Base-by-base conservation (phyloP, 192 early-diverging fungal species). In the Backusella tuberculispora region DNA sequence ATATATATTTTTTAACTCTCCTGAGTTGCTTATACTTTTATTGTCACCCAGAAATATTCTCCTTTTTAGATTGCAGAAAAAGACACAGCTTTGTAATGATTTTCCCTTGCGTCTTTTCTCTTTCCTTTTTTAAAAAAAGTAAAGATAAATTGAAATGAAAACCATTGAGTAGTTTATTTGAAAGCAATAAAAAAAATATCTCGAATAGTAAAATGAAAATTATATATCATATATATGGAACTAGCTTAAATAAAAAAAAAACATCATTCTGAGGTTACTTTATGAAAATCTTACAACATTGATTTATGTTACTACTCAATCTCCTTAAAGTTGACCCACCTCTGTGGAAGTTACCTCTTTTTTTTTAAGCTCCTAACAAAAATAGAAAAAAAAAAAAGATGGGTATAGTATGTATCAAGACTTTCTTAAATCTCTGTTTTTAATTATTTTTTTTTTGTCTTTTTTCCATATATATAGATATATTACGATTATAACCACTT, bases 51-150 rank as follows among this genome's bases (percentile, higher is more conserved):
- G 8, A 12, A 21, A 8, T 10, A 13, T 56, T 26, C 53, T 21
- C 53, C 53, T 56, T 56, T 56, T 56, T n/a, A 56, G 29, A 24
- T 24, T 56, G 53, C 53, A 56, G 53, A 56, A 24, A 56, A 56
- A 12, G 4, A 12, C 21, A 21, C 53, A 56, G 53, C 9, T 24
- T 34, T 34, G 29, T 1, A 1, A 34, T 34, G 29, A 2, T 2
- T 34, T 34, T 34, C 2, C 29, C 9, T 56, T 24, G 19, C 53
- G 24, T 56, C 21, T 12, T 56, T 24, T 24, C 24, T 56, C 12
- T 42, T n/a, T n/a, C n/a, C n/a, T n/a, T 43, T 10, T 43, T 5
- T 9, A 12, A 9, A 50, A 50, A 50, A 50, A 56, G n/a, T 2
- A 26, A 26, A 60, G 29, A 34, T 34, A 60, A 24, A 13, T 21